Conservation (phyloP, 805 yeast genomes). For the Starmerella geochares region DNA sequence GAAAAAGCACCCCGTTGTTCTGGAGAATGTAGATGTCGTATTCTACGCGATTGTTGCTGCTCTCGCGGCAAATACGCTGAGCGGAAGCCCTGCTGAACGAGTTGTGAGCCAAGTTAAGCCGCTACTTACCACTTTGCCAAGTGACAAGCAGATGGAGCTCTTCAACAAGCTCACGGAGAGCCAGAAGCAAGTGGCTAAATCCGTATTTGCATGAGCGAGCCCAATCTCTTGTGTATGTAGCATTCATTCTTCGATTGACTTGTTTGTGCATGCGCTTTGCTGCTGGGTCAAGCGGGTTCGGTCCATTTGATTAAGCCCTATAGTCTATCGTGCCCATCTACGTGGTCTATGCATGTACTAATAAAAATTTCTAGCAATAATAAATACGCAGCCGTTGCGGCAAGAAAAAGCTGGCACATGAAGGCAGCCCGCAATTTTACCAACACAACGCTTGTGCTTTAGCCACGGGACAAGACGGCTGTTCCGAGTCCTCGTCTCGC, state of each 20-base stretch:
- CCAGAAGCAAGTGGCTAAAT: slow-evolving; percentile 49
- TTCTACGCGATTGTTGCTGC: slow-evolving; percentile 68
- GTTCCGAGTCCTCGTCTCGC: background rate
- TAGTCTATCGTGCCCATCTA: background rate
- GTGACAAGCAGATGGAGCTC: slow-evolving; percentile 53
- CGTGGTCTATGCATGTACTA: background rate
- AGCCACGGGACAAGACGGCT: background rate
- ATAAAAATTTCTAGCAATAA: background rate
- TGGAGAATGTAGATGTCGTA: slow-evolving; percentile 45
- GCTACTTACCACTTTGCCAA: slow-evolving; percentile 56
- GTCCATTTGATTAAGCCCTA: background rate
- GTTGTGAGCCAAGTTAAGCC: slow-evolving; percentile 54
- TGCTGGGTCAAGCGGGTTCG: too few species aligned
- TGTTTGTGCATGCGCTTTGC: too few species aligned
- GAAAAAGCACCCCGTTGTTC: slow-evolving; percentile 50
- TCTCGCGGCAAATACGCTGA: slow-evolving; percentile 51
- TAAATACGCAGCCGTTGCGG: background rate
- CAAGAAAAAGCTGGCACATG: background rate
- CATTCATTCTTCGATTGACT: too few species aligned
- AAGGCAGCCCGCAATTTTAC: background rate
- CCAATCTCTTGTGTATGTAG: background rate
- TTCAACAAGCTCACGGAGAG: slow-evolving; percentile 55
- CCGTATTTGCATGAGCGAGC: slow-evolving; percentile 37
- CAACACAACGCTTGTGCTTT: background rate
- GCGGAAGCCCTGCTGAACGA: slow-evolving; percentile 61